Base-by-base conservation (phyloP, 768 basidiomycete genomes). In the Rhizopogon vesiculosus region DNA sequence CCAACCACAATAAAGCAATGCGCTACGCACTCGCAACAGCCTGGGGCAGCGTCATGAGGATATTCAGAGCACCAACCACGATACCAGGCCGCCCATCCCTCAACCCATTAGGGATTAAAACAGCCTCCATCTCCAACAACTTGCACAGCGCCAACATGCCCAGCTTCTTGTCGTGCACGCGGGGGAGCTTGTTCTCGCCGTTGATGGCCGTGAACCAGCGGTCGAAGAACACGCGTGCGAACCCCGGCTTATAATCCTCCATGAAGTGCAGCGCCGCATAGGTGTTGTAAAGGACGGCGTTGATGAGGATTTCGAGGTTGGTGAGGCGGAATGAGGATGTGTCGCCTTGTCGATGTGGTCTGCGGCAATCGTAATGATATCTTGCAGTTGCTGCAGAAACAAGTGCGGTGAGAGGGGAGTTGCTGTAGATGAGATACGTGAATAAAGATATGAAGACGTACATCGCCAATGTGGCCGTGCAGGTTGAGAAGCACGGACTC, bases 161-260 rank as follows among this genome's bases (percentile, higher is more conserved):
- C 55, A 96, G 74, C 70, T 89, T 92, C 80, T 93, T 93, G 72
- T 95, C 92, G 65, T 96, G 92, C 43, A 96, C 91, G 18, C 92
- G 83, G 13, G 91, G 90, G 38, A 93, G 78, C 48, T 77, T 79
- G 22, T 68, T 74, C 10, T 78, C 74, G 39, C 60, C 66, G 55
- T 84, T 84, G 70, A 93, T 88, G 10, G 83, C 82, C 10, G 71
- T 79, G 66, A 94, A 93, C 92, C 93, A 95, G 59, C 76, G 79
- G 65, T 91, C 83, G 66, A 95, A 93, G 77, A 95, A 92, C n/a
- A 69, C 64, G 40, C 86, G 83, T 0, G 87, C 80, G 39, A 77
- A 74, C 18, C 84, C 85, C 0, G 84, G 71, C 25, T 75, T 76
- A 63, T 76, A 71, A 31, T 60, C 69, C 64, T 91, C 89, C 77